These are phyloP conservation scores for Acanthamoeba healyi DNA, from an alignment of 208 protist genomes.

Conservation along the genomic window DNA sequence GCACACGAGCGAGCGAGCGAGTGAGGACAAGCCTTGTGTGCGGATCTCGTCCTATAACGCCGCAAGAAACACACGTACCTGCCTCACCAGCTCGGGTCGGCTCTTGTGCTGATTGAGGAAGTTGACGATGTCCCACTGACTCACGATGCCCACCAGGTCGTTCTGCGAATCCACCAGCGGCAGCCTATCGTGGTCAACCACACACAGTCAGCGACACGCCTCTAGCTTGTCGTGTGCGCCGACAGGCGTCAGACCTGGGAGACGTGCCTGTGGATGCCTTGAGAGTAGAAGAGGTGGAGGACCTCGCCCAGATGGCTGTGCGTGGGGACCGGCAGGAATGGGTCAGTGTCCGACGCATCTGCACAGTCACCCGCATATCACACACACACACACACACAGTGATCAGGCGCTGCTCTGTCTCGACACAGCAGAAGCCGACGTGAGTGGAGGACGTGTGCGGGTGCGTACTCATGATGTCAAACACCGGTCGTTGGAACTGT, in stretches of 20 bases:
- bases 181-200: not conserved
- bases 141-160: slow-evolving; percentile 25
- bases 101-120: not conserved
- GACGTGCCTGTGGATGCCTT: not conserved
- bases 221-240: not conserved
- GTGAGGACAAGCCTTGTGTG: no score
- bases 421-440: not conserved
- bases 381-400: no score
- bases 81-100: not conserved
- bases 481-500: not conserved
- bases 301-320: slow-evolving; percentile 3
- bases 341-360: slow-evolving; percentile 20
- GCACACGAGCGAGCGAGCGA: no score
- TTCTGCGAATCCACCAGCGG: slow-evolving; percentile 29
- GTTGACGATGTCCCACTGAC: slow-evolving; percentile 37
- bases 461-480: slow-evolving; percentile 24
- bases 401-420: not conserved
- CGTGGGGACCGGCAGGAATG: slow-evolving; percentile 22
- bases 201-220: not conserved
- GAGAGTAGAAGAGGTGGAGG: not conserved
- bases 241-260: not conserved
- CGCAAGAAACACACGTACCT: not conserved
- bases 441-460: not conserved
- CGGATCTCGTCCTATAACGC: no score
- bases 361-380: not conserved